Base-by-base conservation (phyloP, 2,329 filamentous ascomycete genomes). In the Lecanicillium sp. region DNA sequence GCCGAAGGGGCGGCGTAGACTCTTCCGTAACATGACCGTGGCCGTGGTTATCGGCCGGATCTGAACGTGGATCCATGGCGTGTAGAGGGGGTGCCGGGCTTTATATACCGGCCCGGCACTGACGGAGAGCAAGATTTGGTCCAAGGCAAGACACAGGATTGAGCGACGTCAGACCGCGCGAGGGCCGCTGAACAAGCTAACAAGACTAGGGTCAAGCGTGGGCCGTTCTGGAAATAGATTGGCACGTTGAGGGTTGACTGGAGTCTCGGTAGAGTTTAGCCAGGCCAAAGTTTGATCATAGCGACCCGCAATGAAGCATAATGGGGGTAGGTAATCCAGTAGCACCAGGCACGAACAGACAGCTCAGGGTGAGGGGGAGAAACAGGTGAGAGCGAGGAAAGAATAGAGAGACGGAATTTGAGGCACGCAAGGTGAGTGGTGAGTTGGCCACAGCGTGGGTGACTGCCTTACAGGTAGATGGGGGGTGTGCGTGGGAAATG, bases 1-100 rank as follows among this genome's bases (percentile, higher is more conserved):
- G 63, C 53, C 64, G 53, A 45, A 56, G 60, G 59, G 60, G 57
- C 51, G 55, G 53, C 51, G 57, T 49, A 46, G 51, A 47, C 30
- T 40, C 32, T 22, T 33, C 33, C 19, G 43, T 27, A 28, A 37
- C 38, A 49, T 48, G 53, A 58, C 52, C 57, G 58, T 48, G 53
- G 57, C 52, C 57, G 58, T 62, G 48, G 44, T 57, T 52, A 47
- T 51, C 50, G 47, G 45, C 50, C 46, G 47, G 44, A 38, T 45
- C 48, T 44, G 50, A 47, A 43, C 47, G 50, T 48, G 50, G 47
- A 40, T 60, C 58, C 60, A 63, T 63, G 54, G 53, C 49, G 45
- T 6, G 22, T 25, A 25, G 22, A n/a, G 43, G 43, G 35, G 48
- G 38, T 32, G 41, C 38, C 38, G 41, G 19, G 31, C 29, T 30